Evolutionary conservation across 179 eudicot genomes (phyloP), one percentile per base, ranked within the genome.

Genomic region (Silene coronaria): DNA sequence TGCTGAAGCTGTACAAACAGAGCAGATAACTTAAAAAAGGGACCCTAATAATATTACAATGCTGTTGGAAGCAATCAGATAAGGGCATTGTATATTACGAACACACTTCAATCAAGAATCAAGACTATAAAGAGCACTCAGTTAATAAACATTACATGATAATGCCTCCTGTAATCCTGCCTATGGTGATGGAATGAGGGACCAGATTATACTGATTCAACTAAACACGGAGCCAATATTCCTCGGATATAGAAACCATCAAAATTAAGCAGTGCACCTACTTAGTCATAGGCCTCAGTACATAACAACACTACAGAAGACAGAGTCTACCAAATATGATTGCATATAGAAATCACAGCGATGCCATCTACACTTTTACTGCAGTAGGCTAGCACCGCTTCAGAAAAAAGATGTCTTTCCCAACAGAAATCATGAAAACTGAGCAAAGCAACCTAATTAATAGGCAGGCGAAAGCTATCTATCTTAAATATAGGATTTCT

Each of bases 1-100:
- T 88, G 87, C 80, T 85, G 88, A 85, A 91, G 87, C 97, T 93
- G 88, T 77, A 73, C 24, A 45, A 67, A 71, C 24, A 72, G 8
- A 28, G 28, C 38, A 76, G 53, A 78, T 28, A 64, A 82, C 71
- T 51, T 51, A 14, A 51, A 51, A 48, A 38, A 17, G 57, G 48
- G 19, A 17, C 57, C 16, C 57, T 12, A 27, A 27, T 0, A 30
- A 30, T 42, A 10, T 16, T 28, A 12, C 16, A 46, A 30, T 55
- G 23, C 42, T 28, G 45, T 67, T 23, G 55, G 26, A 66, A 48
- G 24, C 36, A 55, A 42, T 36, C 26, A 75, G 45, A 16, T n/a
- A 17, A 70, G 3, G 6, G 34, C 32, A 70, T 36, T 21, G 11
- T 14, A 67, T 17, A 21, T 32, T 34, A 24, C 27, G 45, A 11